Conservation (phyloP, 2,329 filamentous ascomycete genomes). For the Talaromyces sp. region DNA sequence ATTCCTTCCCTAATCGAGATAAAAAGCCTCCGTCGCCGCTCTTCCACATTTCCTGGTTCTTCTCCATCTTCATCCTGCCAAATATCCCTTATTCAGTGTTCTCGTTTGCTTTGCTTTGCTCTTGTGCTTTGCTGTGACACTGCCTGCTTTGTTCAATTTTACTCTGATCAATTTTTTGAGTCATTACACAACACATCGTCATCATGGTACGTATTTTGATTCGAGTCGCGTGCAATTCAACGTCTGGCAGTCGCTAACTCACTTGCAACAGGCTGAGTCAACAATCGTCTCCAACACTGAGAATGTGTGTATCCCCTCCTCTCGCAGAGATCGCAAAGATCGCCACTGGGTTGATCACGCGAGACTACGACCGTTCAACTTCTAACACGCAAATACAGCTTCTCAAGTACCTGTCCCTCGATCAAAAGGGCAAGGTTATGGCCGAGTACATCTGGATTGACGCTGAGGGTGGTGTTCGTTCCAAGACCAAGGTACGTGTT, state of each 20-base stretch:
- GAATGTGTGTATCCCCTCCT: conserved; percentile 34
- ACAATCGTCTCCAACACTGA: conserved; percentile 35
- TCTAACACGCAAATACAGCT: conserved; percentile 53
- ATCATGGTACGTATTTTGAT: conserved; percentile 15
- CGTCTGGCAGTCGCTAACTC: background rate
- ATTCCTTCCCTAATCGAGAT: conserved; percentile 8
- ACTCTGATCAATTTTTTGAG: background rate
- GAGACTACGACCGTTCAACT: conserved; percentile 21
- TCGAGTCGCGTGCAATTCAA: background rate
- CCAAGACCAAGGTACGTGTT: conserved; percentile 86
- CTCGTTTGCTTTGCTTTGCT: conserved; percentile 11
- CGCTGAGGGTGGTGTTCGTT: conserved; percentile 74
- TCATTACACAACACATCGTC: conserved; percentile 13
- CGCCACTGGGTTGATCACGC: background rate
- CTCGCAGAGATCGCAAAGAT: background rate
- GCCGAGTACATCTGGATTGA: conserved; percentile 99
- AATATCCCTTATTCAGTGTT: background rate
- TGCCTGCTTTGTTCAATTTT: background rate
- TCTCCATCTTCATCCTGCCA: conserved; percentile 9
- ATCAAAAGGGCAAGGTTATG: conserved; percentile 84
- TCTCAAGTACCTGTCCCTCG: conserved; percentile 84
- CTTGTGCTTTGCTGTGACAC: conserved; percentile 5
- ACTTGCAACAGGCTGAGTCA: conserved; percentile 24
- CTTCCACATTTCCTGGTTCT: conserved; percentile 12
- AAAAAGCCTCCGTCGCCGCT: conserved; percentile 13